Evolutionary conservation across 768 basidiomycete species (phyloP).

Genomic region (Pulveroboletus sp.): DNA sequence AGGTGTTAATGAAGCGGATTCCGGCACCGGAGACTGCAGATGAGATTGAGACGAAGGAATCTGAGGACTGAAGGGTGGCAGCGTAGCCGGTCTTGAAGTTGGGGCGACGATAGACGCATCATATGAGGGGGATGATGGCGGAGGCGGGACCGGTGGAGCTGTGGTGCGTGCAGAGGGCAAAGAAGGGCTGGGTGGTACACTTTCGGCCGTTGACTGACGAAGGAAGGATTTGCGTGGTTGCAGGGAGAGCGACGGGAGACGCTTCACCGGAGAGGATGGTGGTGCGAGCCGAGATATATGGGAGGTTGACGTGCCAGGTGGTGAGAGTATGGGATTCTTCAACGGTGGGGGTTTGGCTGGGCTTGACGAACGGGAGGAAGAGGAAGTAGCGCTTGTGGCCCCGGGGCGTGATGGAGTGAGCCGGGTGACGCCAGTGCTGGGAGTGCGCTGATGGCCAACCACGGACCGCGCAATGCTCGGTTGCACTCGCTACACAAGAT

Average conservation of each 20-base stretch:
- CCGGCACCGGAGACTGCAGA: conserved; percentile 11
- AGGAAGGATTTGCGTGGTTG: conserved; percentile 49
- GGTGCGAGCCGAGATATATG: conserved; percentile 29
- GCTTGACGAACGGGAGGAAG: conserved; percentile 62
- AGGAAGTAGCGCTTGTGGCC: conserved; percentile 28
- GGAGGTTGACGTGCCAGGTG: conserved; percentile 27
- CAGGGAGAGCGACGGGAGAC: conserved; percentile 40
- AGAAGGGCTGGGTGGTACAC: conserved; percentile 28
- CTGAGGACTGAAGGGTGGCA: conserved; percentile 33
- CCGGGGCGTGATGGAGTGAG: conserved; percentile 38
- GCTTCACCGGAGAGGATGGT: conserved; percentile 55
- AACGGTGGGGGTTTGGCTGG: conserved; percentile 44
- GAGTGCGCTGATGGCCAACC: conserved; percentile 56
- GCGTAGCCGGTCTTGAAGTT: conserved; percentile 35
- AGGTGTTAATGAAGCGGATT: conserved; percentile 4
- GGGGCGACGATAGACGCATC: conserved; percentile 13
- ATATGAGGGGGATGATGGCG: conserved; percentile 18
- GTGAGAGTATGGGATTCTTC: conserved; percentile 25
- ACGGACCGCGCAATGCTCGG: conserved; percentile 26
- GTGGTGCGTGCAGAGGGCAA: conserved; percentile 24
- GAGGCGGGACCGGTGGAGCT: conserved; percentile 11
- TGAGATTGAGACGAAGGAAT: conserved; percentile 31
- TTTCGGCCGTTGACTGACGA: conserved; percentile 39
- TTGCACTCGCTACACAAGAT: conserved; percentile 24
- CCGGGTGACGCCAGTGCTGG: conserved; percentile 44